Percentiles rank a stretch among this genome's conserved stretches.
Conservation (phyloP, 768 basidiomycete genomes). For the Podaxis sp. region DNA sequence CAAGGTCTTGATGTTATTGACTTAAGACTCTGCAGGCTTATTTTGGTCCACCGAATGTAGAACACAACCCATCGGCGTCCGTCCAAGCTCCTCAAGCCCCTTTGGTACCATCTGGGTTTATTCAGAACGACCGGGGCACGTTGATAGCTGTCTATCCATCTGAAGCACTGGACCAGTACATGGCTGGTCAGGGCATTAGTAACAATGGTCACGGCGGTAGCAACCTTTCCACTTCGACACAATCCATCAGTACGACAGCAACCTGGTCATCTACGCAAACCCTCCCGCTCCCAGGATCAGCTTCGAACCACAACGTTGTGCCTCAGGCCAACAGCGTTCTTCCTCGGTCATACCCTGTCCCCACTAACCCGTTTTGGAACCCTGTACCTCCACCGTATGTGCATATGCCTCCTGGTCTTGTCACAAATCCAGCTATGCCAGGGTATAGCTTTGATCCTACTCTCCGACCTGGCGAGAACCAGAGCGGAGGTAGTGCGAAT, state of each 20-base stretch:
- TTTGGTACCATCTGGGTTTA: constrained; percentile 64
- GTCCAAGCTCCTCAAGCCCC: constrained; percentile 44
- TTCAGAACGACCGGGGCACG: constrained; percentile 72
- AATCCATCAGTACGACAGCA: not conserved
- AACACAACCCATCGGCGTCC: constrained; percentile 27
- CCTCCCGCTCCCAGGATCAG: not conserved
- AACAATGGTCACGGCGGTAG: constrained; percentile 31
- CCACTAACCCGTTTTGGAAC: constrained; percentile 3
- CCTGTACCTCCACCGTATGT: constrained; percentile 1
- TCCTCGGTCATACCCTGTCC: not conserved
- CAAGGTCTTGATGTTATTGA: not conserved
- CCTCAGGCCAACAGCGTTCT: constrained; percentile 1
- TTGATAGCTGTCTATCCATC: constrained; percentile 70
- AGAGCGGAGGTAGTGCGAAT: not conserved
- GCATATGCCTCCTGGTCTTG: constrained; percentile 2
- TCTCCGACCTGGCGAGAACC: not conserved
- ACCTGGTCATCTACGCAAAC: constrained; percentile 2
- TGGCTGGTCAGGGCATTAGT: constrained; percentile 34
- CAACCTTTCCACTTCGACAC: constrained; percentile 21
- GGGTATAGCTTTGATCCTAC: not conserved
- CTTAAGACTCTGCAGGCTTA: constrained; percentile 39
- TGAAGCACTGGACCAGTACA: constrained; percentile 70
- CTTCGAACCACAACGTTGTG: not conserved
- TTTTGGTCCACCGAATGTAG: constrained; percentile 31
- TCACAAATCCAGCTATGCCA: not conserved